Percentiles rank a stretch among this genome's conserved stretches.
phyloP scores from a whole-genome alignment of 1,139 yeast species.

The Trichomonascaceae sp. region DNA sequence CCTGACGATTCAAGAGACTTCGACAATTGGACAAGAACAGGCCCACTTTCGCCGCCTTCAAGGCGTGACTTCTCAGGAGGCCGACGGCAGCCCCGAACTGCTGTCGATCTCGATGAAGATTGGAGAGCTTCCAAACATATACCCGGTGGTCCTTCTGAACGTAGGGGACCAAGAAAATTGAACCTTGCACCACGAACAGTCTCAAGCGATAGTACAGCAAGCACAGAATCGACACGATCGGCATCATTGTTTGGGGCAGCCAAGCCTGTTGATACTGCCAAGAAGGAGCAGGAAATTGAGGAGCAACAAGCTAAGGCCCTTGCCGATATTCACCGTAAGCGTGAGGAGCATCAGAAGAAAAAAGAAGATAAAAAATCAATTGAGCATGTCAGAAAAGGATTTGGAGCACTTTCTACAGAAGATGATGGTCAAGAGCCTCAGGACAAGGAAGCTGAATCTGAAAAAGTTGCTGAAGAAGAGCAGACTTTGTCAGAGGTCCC shows the following conservation, averaged over 20 bases:
- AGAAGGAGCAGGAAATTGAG: slow-evolving; percentile 23
- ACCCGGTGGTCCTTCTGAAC: background rate
- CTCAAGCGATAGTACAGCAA: slow-evolving; percentile 4
- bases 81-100: slow-evolving; percentile 14
- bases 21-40: slow-evolving; percentile 32
- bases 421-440: slow-evolving; percentile 51
- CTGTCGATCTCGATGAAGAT: slow-evolving; percentile 14
- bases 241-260: slow-evolving; percentile 34
- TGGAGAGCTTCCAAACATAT: slow-evolving; percentile 14
- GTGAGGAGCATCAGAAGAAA: slow-evolving; percentile 10
- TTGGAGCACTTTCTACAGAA: slow-evolving; percentile 60
- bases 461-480: slow-evolving; percentile 35
- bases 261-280: slow-evolving; percentile 31
- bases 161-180: slow-evolving; percentile 21
- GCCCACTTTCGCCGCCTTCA: slow-evolving; percentile 27
- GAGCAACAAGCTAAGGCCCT: slow-evolving; percentile 25
- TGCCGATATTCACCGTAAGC: slow-evolving; percentile 18
- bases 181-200: slow-evolving; percentile 28
- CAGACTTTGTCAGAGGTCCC: slow-evolving; percentile 14
- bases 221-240: slow-evolving; percentile 20
- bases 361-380: slow-evolving; percentile 12
- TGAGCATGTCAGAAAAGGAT: slow-evolving; percentile 33
- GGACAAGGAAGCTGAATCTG: slow-evolving; percentile 26
- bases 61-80: slow-evolving; percentile 16
- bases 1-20: slow-evolving; percentile 28